phyloP scores from a whole-genome alignment of 2,329 filamentous ascomycete species.

The Apiospora hydei region DNA sequence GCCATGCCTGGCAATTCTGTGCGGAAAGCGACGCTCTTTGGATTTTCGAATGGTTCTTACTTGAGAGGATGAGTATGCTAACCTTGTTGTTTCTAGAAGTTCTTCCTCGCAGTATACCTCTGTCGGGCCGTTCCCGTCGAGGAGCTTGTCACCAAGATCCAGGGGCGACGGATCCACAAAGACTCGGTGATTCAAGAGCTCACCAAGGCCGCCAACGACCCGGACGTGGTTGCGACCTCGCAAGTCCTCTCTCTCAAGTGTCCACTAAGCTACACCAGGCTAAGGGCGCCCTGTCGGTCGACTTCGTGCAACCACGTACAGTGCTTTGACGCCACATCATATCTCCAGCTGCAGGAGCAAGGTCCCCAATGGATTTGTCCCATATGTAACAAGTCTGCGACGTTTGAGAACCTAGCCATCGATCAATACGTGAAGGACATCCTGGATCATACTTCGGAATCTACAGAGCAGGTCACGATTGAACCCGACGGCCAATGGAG shows the following conservation, averaged over 20 bases:
- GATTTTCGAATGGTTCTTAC: background rate
- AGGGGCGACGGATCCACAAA: conserved; percentile 77
- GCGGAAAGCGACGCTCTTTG: conserved; percentile 11
- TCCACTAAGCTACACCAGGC: conserved; percentile 84
- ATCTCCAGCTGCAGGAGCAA: conserved; percentile 93
- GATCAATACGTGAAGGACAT: conserved; percentile 93
- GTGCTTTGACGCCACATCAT: conserved; percentile 93
- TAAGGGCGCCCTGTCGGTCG: conserved; percentile 81
- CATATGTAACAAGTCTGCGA: conserved; percentile 84
- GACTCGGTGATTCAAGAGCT: conserved; percentile 84
- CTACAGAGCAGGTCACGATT: conserved; percentile 85
- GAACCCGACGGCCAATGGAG: conserved; percentile 86
- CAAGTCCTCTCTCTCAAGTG: conserved; percentile 91
- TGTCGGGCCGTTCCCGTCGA: conserved; percentile 77
- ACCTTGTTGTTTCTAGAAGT: conserved; percentile 62
- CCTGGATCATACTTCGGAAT: conserved; percentile 72
- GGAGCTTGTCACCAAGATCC: conserved; percentile 73
- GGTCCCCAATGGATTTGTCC: conserved; percentile 97
- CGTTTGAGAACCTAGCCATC: conserved; percentile 83
- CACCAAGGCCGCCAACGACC: conserved; percentile 80
- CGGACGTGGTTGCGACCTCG: conserved; percentile 89
- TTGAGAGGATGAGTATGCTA: conserved; percentile 3
- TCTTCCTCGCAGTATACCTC: conserved; percentile 75
- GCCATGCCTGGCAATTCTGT: background rate
- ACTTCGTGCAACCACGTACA: conserved; percentile 85